phyloP scores from a whole-genome alignment of 2,329 filamentous ascomycete genomes.

The Colletotrichum gigasporum region DNA sequence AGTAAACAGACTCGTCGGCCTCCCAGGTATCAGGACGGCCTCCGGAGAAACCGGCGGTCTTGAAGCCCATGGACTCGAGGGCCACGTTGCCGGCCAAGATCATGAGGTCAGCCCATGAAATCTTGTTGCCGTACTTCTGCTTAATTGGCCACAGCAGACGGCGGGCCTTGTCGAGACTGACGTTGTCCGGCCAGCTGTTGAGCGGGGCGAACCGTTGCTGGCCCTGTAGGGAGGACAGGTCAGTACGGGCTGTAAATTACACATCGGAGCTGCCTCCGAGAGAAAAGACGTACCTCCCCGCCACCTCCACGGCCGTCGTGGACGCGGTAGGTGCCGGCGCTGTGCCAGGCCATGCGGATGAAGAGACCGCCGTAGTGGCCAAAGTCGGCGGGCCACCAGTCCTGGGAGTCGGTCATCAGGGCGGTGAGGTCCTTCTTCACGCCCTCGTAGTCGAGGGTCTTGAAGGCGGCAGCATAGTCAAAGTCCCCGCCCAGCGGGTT shows the following conservation, averaged over 20 bases:
- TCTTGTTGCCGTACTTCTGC: conserved; percentile 85
- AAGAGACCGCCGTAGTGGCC: conserved; percentile 85
- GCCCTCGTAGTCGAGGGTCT: conserved; percentile 73
- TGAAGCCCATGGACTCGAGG: conserved; percentile 79
- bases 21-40: conserved; percentile 79
- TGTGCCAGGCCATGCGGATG: conserved; percentile 85
- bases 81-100: conserved; percentile 80
- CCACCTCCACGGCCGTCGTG: conserved; percentile 79
- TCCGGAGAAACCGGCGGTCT: conserved; percentile 77
- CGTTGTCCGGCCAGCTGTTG: conserved; percentile 86
- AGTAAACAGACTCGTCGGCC: conserved; percentile 80
- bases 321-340: conserved; percentile 80
- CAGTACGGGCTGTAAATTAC: background rate
- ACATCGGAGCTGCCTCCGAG: background rate
- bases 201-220: conserved; percentile 84
- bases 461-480: conserved; percentile 79
- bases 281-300: conserved; percentile 55
- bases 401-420: conserved; percentile 81
- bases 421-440: conserved; percentile 78
- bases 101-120: conserved; percentile 81
- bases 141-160: conserved; percentile 78
- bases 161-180: conserved; percentile 81
- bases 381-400: conserved; percentile 85
- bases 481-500: conserved; percentile 74
- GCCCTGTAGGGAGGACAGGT: conserved; percentile 48